Percentiles rank a stretch among this genome's conserved stretches.
Evolutionary conservation across 768 basidiomycete genomes (phyloP).

Genomic region (Auriscalpium vulgare): DNA sequence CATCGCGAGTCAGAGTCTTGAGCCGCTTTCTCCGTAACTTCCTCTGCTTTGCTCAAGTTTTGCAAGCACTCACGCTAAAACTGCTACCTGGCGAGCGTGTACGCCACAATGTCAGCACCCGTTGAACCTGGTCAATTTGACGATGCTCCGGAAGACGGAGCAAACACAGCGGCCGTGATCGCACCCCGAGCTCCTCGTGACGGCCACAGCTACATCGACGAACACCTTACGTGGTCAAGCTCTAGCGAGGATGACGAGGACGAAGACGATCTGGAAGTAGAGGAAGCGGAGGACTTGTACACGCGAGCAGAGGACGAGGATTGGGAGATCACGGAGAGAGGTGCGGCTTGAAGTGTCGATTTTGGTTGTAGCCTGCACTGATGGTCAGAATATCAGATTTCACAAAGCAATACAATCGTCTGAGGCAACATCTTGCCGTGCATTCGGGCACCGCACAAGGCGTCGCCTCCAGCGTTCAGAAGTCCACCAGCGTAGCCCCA

Average conservation of each 20-base stretch:
- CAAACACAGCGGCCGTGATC: background rate
- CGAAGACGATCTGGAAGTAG: conserved; percentile 33
- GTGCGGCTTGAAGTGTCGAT: conserved; percentile 29
- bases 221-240: conserved; percentile 22
- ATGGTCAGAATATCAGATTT: conserved; percentile 57
- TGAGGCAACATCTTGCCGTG: conserved; percentile 85
- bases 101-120: conserved; percentile 8
- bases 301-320: conserved; percentile 78
- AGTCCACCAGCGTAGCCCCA: conserved; percentile 43
- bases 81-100: background rate
- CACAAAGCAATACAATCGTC: conserved; percentile 95
- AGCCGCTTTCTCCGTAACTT: background rate
- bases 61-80: background rate
- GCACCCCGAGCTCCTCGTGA: conserved; percentile 18
- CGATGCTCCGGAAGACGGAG: conserved; percentile 38
- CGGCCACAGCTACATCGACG: conserved; percentile 27
- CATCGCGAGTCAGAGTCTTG: background rate
- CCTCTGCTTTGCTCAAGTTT: background rate
- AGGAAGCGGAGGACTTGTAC: conserved; percentile 30
- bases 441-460: conserved; percentile 65
- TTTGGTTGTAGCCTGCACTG: background rate
- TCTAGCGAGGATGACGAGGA: conserved; percentile 30
- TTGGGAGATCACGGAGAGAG: conserved; percentile 81
- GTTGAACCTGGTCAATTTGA: conserved; percentile 53
- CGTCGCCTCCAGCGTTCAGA: conserved; percentile 42